Evolutionary conservation across 106 monocot genomes (phyloP).

Genomic region (Alisma plantagoaquatica): DNA sequence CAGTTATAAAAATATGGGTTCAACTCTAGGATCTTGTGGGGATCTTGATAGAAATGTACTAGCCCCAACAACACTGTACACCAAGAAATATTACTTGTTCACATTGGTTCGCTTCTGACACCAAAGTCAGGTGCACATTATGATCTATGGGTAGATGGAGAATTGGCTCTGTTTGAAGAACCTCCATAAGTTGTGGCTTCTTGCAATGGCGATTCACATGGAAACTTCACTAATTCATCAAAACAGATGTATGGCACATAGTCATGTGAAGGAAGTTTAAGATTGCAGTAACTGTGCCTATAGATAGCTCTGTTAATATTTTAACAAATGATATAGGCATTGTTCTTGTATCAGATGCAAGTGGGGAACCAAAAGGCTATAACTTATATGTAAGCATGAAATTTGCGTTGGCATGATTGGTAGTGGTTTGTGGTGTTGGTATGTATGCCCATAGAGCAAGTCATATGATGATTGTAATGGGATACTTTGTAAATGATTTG

Average conservation of each 20-base stretch:
- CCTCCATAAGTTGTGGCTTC: conserved; percentile 75
- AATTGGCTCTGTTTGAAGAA: conserved; percentile 83
- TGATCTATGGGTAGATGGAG: conserved; percentile 98
- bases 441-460: too few species aligned
- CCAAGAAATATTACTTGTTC: conserved; percentile 67
- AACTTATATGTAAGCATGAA: conserved; percentile 74
- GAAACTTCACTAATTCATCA: conserved; percentile 85
- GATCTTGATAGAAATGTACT: conserved; percentile 96
- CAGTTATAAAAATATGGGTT: conserved; percentile 94
- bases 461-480: too few species aligned
- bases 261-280: conserved; percentile 90
- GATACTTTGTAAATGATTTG: too few species aligned
- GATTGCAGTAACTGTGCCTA: conserved; percentile 86
- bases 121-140: conserved; percentile 94
- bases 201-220: conserved; percentile 86
- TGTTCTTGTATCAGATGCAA: conserved; percentile 82
- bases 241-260: conserved; percentile 95
- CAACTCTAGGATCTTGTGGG: conserved; percentile 97
- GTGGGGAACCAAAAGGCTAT: conserved; percentile 90
- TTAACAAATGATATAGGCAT: conserved; percentile 89
- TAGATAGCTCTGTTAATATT: conserved; percentile 91
- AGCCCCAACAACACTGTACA: conserved; percentile 89
- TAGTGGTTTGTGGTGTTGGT: too few species aligned
- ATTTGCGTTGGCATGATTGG: conserved; percentile 1
- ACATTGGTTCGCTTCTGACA: conserved; percentile 82